Conservation (phyloP, 345 rosid genomes). For the Acer saccharum region DNA sequence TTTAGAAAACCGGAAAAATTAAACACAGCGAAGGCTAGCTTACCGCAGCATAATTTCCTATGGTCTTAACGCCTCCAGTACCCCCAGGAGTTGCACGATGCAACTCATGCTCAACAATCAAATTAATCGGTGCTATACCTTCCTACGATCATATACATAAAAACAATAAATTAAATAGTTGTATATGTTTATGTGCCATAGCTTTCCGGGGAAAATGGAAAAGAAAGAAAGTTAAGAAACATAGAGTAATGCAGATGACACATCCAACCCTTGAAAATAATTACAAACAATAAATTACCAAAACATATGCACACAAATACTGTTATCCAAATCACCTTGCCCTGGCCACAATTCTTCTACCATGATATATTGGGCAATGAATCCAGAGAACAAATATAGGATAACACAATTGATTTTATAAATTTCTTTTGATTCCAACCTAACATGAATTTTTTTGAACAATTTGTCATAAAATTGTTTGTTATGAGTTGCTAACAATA, state of each 20-base stretch:
- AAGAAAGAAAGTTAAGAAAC: background rate
- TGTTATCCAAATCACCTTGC: background rate
- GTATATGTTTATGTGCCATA: background rate
- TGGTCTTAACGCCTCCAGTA: constrained; percentile 93
- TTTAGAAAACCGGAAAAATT: background rate
- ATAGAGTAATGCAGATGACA: background rate
- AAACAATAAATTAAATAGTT: background rate
- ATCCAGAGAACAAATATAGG: background rate
- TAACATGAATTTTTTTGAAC: background rate
- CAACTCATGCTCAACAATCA: constrained; percentile 62
- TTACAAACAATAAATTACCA: background rate
- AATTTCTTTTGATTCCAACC: background rate
- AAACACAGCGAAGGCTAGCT: constrained; percentile 16
- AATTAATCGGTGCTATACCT: constrained; percentile 72
- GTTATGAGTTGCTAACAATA: background rate
- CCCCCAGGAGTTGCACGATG: constrained; percentile 99
- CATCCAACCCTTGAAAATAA: background rate
- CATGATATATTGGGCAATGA: background rate
- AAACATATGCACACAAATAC: background rate
- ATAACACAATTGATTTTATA: background rate
- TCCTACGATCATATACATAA: constrained; percentile 53
- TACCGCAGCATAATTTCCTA: constrained; percentile 95
- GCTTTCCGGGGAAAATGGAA: background rate
- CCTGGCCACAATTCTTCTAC: background rate
- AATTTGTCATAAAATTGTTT: background rate